These are phyloP conservation scores for Bolboschoenus planiculmis DNA, from an alignment of 176 grass and related monocot genomes.

Conservation along the genomic window DNA sequence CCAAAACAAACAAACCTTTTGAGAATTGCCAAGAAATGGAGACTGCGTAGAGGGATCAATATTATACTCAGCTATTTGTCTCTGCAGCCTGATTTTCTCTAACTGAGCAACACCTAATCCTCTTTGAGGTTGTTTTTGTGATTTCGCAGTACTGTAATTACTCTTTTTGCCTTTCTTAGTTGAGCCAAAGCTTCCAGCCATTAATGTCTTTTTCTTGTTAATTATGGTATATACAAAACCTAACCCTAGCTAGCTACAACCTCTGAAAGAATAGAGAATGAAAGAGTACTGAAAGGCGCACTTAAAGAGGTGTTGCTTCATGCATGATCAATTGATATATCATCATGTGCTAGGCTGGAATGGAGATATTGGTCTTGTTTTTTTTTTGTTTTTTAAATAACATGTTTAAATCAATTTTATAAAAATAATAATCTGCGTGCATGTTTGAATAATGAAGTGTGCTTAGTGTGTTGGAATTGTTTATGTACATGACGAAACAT, in stretches of 20 bases:
- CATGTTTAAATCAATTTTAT: background rate
- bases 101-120: constrained; percentile 72
- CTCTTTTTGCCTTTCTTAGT: constrained; percentile 13
- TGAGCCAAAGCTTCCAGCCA: background rate
- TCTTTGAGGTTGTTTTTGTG: constrained; percentile 47
- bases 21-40: constrained; percentile 6
- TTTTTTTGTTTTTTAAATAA: background rate
- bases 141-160: constrained; percentile 11
- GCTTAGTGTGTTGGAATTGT: constrained; percentile 2
- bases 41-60: constrained; percentile 38
- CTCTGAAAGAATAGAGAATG: background rate
- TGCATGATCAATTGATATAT: no score
- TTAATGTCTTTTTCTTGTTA: background rate
- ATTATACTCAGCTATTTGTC: constrained; percentile 66
- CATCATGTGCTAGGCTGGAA: constrained; percentile 13
- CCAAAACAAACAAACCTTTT: constrained; percentile 5
- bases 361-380: background rate
- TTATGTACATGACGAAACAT: background rate
- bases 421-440: background rate
- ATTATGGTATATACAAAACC: background rate
- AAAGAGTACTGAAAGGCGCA: background rate
- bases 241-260: background rate
- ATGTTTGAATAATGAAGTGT: background rate
- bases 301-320: constrained; percentile 8
- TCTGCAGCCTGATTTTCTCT: constrained; percentile 77